Evolutionary conservation across 108 stramenopile genomes (phyloP).

Genomic region (Cyclotella atomus): DNA sequence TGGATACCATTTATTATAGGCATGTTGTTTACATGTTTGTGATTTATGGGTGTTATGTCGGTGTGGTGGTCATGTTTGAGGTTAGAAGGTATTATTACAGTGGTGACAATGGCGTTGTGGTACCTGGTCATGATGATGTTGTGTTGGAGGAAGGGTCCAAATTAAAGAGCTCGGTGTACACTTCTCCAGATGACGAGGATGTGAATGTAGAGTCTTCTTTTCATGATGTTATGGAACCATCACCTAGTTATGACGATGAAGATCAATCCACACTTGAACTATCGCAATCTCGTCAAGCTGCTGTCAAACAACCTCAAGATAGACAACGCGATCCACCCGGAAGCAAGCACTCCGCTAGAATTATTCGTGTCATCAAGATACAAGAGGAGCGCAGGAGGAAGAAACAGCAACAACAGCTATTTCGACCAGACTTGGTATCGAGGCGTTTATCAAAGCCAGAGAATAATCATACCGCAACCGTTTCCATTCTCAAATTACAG

Average conservation of each 20-base stretch:
- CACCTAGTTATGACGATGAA: constrained; percentile 22
- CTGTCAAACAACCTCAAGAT: constrained; percentile 2
- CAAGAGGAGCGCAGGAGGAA: constrained; percentile 14
- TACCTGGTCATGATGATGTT: background rate
- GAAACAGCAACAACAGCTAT: background rate
- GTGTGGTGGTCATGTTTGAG: constrained; percentile 31
- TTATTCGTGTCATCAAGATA: constrained; percentile 19
- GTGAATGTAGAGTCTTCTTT: no score
- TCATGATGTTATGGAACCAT: constrained; percentile 1
- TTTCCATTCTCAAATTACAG: background rate
- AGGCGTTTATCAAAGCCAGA: constrained; percentile 1
- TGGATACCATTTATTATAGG: constrained; percentile 23
- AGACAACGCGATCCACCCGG: constrained; percentile 13
- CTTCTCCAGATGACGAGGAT: background rate
- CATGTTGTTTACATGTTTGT: constrained; percentile 25
- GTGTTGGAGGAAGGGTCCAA: background rate
- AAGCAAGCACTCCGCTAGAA: constrained; percentile 23
- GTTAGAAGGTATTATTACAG: constrained; percentile 34
- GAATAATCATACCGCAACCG: background rate
- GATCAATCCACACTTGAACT: constrained; percentile 16
- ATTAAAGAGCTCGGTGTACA: background rate
- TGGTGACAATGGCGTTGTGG: constrained; percentile 7
- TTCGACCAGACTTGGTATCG: background rate
- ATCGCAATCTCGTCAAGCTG: constrained; percentile 2
- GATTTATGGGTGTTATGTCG: constrained; percentile 38